Evolutionary conservation across 257 asterid species (phyloP).

Genomic region (Parsonsia alboflavescens): DNA sequence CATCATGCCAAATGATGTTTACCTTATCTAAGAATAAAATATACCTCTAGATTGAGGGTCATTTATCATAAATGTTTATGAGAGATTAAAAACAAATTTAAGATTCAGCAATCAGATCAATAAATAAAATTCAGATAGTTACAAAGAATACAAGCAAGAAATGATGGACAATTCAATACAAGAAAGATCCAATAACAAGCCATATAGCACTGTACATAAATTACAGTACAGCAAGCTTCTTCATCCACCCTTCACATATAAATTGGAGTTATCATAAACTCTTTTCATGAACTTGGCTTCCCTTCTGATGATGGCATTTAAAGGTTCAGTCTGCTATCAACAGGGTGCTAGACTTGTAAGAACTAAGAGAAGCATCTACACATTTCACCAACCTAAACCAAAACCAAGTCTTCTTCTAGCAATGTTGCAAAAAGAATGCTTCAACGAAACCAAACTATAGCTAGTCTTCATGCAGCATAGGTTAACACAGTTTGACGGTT

Average conservation of each 20-base stretch:
- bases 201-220: conserved; percentile 65
- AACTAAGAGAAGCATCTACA: conserved; percentile 8
- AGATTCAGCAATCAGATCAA: background rate
- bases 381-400: conserved; percentile 19
- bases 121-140: background rate
- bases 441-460: conserved; percentile 21
- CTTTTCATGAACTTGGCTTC: conserved; percentile 27
- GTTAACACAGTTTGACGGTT: conserved; percentile 8
- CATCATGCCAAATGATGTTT: background rate
- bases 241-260: conserved; percentile 28
- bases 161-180: background rate
- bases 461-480: conserved; percentile 22
- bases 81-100: no score
- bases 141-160: background rate
- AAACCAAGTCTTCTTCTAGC: conserved; percentile 28
- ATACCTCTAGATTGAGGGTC: no score
- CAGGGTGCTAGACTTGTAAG: conserved; percentile 17
- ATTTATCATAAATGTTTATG: background rate
- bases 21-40: no score
- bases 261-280: background rate
- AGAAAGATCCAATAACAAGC: conserved; percentile 20
- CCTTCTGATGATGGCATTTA: conserved; percentile 30
- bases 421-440: conserved; percentile 34
- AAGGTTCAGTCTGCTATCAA: conserved; percentile 27
- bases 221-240: conserved; percentile 38